These are phyloP conservation scores for Elasticomyces elasticus DNA, from an alignment of 495 filamentous ascomycete genomes.

Conservation along the genomic window DNA sequence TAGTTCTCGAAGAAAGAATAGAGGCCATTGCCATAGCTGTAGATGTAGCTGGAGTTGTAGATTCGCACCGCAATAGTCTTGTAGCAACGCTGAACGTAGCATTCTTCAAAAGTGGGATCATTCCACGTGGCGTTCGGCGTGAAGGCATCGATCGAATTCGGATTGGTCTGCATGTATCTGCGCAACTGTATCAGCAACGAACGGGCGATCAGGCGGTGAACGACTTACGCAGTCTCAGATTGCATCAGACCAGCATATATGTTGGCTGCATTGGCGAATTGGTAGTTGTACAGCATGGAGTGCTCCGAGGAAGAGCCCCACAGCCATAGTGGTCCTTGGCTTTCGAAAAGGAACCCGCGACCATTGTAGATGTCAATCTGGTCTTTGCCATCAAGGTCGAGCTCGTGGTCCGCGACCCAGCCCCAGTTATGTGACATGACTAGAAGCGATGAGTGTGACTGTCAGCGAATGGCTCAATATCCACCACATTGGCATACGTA, in stretches of 20 bases:
- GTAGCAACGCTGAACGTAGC: slow-evolving; percentile 50
- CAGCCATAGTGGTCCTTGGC: slow-evolving; percentile 43
- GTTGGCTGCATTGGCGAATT: slow-evolving; percentile 68
- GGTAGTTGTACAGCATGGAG: slow-evolving; percentile 82
- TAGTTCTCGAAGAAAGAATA: slow-evolving; percentile 53
- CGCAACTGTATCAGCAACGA: background rate
- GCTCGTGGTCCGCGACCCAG: slow-evolving; percentile 91
- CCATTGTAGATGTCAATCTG: slow-evolving; percentile 92
- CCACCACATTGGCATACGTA: too few relatives aligned
- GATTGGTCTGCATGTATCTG: slow-evolving; percentile 78
- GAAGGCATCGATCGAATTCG: slow-evolving; percentile 59
- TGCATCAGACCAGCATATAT: slow-evolving; percentile 82
- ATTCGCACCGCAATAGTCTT: slow-evolving; percentile 83
- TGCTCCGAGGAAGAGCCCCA: slow-evolving; percentile 83
- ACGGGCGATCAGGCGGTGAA: background rate
- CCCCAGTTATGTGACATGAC: slow-evolving; percentile 89
- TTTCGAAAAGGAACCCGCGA: slow-evolving; percentile 73
- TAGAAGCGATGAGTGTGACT: slow-evolving; percentile 66
- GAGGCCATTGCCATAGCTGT: slow-evolving; percentile 31
- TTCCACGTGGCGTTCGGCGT: slow-evolving; percentile 49
- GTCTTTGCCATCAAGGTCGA: slow-evolving; percentile 63
- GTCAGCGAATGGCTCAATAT: too few relatives aligned
- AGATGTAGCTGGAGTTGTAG: slow-evolving; percentile 22
- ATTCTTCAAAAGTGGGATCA: slow-evolving; percentile 65
- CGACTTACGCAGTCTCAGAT: slow-evolving; percentile 62